Base-by-base conservation (phyloP, 2,329 filamentous ascomycete genomes). In the Diaporthe sp. region DNA sequence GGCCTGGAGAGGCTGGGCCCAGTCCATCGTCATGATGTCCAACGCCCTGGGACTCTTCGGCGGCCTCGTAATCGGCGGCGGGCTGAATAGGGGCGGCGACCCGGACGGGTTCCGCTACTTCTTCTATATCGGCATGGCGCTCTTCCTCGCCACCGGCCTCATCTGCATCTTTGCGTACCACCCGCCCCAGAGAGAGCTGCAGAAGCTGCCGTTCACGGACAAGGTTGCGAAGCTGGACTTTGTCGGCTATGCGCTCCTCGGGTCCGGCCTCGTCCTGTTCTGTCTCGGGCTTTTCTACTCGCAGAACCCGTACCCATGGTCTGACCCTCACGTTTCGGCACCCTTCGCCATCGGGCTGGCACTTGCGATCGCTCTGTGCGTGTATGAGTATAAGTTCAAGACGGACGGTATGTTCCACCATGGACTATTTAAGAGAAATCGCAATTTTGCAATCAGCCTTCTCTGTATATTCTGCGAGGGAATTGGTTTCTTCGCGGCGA, bases 401-500 rank as follows among this genome's bases (percentile, higher is more conserved):
- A 82, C 78, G 51, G 84, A 86, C 72, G 84, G 84, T 55, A 82
- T 86, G 82, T 84, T 86, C 74, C 84, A 86, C 74, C 84, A 86
- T 74, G 82, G 80, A 1, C 81, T 86, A 2, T 86, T 85, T 78
- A 74, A 49, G 2, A 73, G 77, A 37, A 80, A 82, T 72, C 80
- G 83, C 49, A 86, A 85, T 77, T 86, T 85, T 72, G 42, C 81
- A 25, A 81, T 86, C 72, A 79, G 82, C 0, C 74, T 83, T 2
- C 58, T 82, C 12, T 84, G 82, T 53, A 80, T 85, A 25, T 85
- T 85, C 53, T 79, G 79, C 17, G 84, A 86, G 70, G 84, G 84
- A 19, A 69, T 85, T 0, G 81, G 81, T 19, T 86, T 86, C 76
- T 85, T 86, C 70, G 82, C 84, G 0, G 82, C 81, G n/a, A 86